Base-by-base conservation (phyloP, 129 eudicot species). In the Deinandra increscens region DNA sequence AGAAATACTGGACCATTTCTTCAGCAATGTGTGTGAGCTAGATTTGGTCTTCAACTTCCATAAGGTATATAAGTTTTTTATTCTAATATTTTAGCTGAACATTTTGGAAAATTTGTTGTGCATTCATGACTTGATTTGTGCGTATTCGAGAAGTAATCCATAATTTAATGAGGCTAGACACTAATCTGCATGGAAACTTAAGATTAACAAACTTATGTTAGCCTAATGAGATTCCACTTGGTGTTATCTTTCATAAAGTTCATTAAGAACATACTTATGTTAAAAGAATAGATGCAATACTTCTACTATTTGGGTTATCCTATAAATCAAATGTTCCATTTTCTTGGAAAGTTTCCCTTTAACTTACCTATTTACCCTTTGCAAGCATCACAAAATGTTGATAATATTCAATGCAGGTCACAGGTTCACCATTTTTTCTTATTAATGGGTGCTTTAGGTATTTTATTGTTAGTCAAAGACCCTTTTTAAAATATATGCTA, bases 11-110 rank as follows among this genome's bases (percentile, higher is more conserved):
- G 96, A 89, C 65, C 96, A 89, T 77, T 89, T 89, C 71, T 89
- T 89, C 88, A 89, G 96, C 90, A 89, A 89, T 59, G 96, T 89
- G 49, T 89, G 96, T 62, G 96, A 89, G 94, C 90, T 89, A 36
- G 96, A 89, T 82, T 79, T 86, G 77, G 96, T 89, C 9, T 89
- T 89, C 69, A 89, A 89, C 86, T 89, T 89, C 75, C 96, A 89
- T 81, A 89, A 89, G 96, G 96, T 89, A 31, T 42, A 76, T 6
- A 51, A 53, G 42, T 56, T 51, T 4, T 50, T 41, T 10, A 23
- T 55, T 19, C 31, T 26, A 26, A 19, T 41, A 54, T 9, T 33
- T 10, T 17, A 3, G 19, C 6, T 68, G 72, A 36, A 4, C n/a
- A 48, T 53, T 37, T 22, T 37, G 34, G 34, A 53, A 37, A 18